These are phyloP conservation scores for Xerocomellus amylosporus DNA, from an alignment of 768 basidiomycete species.

Conservation along the genomic window DNA sequence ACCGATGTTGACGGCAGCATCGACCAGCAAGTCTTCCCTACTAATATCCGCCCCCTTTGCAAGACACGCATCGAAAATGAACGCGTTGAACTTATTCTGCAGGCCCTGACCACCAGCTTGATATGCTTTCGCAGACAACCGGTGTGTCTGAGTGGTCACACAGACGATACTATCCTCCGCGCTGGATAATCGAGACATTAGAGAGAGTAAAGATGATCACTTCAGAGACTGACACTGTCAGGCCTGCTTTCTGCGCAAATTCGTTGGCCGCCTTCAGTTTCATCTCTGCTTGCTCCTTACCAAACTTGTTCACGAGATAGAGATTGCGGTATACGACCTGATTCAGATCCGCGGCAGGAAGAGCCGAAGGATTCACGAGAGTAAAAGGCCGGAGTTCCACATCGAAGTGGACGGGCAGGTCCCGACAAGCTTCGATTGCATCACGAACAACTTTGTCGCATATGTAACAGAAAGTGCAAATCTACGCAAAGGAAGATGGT, in stretches of 20 bases:
- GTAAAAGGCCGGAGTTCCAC: conserved; percentile 33
- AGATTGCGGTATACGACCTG: conserved; percentile 18
- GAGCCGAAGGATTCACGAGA: conserved; percentile 14
- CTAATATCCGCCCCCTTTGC: conserved; percentile 35
- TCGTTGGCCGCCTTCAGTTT: conserved; percentile 24
- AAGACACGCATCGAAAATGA: conserved; percentile 41
- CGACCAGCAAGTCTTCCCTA: conserved; percentile 33
- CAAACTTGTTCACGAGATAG: conserved; percentile 21
- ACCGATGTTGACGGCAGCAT: conserved; percentile 34
- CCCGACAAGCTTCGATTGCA: conserved; percentile 32
- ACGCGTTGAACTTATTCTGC: conserved; percentile 36
- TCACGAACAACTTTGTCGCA: conserved; percentile 32
- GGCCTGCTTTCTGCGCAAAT: conserved; percentile 23
- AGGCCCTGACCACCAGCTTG: conserved; percentile 34
- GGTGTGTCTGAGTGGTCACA: conserved; percentile 40
- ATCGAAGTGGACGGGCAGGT: conserved; percentile 32
- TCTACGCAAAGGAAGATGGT: conserved; percentile 7
- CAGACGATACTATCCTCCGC: conserved; percentile 36
- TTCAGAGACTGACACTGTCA: conserved; percentile 22
- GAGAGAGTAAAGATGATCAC: neutral
- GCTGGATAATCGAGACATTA: conserved; percentile 20
- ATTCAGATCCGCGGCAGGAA: neutral
- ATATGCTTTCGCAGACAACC: conserved; percentile 43
- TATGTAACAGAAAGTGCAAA: conserved; percentile 39
- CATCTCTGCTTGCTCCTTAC: conserved; percentile 25